Conservation (phyloP, 1,139 yeast genomes). For the Suhomyces wounanorum region DNA sequence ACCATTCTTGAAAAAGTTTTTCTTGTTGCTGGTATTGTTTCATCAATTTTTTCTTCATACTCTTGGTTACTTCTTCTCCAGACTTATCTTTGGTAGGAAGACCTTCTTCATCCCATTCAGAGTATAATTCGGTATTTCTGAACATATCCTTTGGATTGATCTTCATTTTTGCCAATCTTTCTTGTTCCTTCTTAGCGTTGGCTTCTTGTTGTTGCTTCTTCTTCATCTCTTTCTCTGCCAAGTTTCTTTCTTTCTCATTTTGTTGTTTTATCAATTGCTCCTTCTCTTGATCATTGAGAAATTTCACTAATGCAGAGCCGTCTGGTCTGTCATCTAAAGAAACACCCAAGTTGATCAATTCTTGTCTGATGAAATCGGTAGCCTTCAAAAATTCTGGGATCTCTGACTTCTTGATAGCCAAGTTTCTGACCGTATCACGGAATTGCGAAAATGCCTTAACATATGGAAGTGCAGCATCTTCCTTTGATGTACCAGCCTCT, state of each 20-base stretch:
- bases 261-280: constrained; percentile 64
- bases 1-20: constrained; percentile 74
- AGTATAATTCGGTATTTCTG: constrained; percentile 53
- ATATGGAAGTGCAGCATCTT: constrained; percentile 76
- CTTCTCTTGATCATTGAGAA: constrained; percentile 69
- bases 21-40: constrained; percentile 81
- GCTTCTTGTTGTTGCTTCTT: constrained; percentile 41
- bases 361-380: constrained; percentile 47
- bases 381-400: constrained; percentile 54
- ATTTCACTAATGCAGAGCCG: constrained; percentile 79
- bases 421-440: constrained; percentile 75
- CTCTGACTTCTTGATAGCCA: constrained; percentile 69
- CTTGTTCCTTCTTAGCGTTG: constrained; percentile 62
- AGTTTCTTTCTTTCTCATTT: constrained; percentile 56
- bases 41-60: constrained; percentile 75
- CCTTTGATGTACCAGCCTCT: constrained; percentile 39
- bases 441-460: constrained; percentile 75
- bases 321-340: constrained; percentile 86
- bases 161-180: constrained; percentile 68
- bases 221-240: constrained; percentile 42
- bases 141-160: constrained; percentile 74
- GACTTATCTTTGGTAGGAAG: constrained; percentile 73
- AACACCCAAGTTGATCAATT: constrained; percentile 72
- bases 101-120: constrained; percentile 85
- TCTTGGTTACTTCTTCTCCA: constrained; percentile 89